These are phyloP conservation scores for Chenopodium formosanum DNA, from an alignment of 148 eudicot species.

Conservation along the genomic window DNA sequence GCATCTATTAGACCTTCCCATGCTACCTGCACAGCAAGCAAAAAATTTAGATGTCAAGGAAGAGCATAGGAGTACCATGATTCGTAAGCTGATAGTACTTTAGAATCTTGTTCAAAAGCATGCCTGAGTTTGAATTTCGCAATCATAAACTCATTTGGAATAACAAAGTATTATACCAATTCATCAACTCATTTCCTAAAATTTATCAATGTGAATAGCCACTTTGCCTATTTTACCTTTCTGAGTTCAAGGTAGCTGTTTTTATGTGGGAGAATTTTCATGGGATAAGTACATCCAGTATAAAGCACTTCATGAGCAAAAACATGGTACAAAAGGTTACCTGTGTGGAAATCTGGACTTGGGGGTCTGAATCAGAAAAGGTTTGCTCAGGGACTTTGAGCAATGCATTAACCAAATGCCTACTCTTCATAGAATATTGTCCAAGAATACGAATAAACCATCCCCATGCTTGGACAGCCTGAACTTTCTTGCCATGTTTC, in stretches of 20 bases:
- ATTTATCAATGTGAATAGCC: not conserved
- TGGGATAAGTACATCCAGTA: not conserved
- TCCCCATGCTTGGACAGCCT: conserved; percentile 77
- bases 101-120: conserved; percentile 10
- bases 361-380: conserved; percentile 70
- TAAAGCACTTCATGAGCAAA: not conserved
- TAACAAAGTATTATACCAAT: not conserved
- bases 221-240: not conserved
- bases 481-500: conserved; percentile 65
- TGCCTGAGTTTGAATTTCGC: not conserved
- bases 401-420: conserved; percentile 77
- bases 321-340: conserved; percentile 33
- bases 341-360: conserved; percentile 81
- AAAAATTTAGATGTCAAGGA: not conserved
- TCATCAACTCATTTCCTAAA: not conserved
- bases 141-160: not conserved
- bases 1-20: conserved; percentile 96
- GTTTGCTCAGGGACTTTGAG: conserved; percentile 74
- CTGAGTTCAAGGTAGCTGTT: not conserved
- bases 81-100: not conserved
- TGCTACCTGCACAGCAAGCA: conserved; percentile 55
- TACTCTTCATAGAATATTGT: conserved; percentile 52
- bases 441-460: conserved; percentile 80
- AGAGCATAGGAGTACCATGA: not conserved
- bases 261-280: not conserved